phyloP scores from a whole-genome alignment of 495 filamentous ascomycete species.

The Pyrenopolyporus hunteri region DNA sequence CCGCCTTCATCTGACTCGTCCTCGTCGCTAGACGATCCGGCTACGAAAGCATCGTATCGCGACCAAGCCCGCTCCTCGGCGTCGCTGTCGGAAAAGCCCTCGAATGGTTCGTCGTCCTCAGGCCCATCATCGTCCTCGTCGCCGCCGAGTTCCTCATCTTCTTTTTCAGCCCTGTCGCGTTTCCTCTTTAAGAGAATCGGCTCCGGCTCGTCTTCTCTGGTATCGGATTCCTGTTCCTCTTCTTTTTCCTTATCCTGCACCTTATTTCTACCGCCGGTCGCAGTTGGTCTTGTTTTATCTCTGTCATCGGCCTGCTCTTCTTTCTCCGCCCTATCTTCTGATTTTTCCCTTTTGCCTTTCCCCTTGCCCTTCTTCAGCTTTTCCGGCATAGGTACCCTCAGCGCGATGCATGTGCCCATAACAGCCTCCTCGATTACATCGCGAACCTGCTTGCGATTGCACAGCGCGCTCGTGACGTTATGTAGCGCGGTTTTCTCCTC shows the following conservation, averaged over 20 bases:
- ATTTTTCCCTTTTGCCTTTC: conserved; percentile 30
- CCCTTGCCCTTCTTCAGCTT: conserved; percentile 45
- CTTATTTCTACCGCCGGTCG: conserved; percentile 16
- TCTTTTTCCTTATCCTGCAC: conserved; percentile 28
- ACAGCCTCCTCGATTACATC: conserved; percentile 68
- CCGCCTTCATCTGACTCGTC: conserved; percentile 42
- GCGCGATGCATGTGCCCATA: conserved; percentile 62
- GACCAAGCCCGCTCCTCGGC: conserved; percentile 54
- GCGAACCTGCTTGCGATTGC: conserved; percentile 75
- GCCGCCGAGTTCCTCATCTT: conserved; percentile 24
- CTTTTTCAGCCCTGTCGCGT: conserved; percentile 18
- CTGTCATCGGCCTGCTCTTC: conserved; percentile 31
- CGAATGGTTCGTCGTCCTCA: conserved; percentile 49
- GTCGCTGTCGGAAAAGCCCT: conserved; percentile 61
- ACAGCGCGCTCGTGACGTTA: conserved; percentile 84
- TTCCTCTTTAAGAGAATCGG: conserved; percentile 27
- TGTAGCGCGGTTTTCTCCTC: conserved; percentile 54
- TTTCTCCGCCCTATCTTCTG: conserved; percentile 26
- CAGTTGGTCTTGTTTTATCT: conserved; percentile 13
- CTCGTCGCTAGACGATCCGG: conserved; percentile 52
- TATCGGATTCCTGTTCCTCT: conserved; percentile 5
- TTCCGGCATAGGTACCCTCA: conserved; percentile 62
- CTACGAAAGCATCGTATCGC: conserved; percentile 47
- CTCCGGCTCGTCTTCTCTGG: conserved; percentile 16
- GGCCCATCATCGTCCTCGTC: conserved; percentile 28